Percentiles rank a stretch among this genome's conserved stretches.
phyloP scores from a whole-genome alignment of 495 filamentous ascomycete species.

The Penicillium crystallinum region DNA sequence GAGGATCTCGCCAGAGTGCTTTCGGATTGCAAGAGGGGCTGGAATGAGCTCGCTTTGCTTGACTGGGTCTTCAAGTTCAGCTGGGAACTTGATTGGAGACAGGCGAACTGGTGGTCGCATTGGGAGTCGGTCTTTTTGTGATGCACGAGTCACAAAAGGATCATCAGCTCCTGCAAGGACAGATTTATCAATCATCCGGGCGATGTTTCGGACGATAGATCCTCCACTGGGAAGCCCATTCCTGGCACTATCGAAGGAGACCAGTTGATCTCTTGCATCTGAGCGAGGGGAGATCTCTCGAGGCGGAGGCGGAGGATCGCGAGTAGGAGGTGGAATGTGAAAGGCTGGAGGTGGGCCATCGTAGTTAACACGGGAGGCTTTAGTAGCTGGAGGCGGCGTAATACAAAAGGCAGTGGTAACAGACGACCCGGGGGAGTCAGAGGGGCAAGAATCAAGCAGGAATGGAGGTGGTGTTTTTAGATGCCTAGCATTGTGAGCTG shows the following conservation, averaged over 20 bases:
- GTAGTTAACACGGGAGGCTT: not conserved
- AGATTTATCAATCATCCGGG: conserved; percentile 5
- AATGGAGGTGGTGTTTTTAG: not conserved
- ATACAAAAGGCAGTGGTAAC: conserved; percentile 1
- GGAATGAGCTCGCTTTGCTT: not conserved
- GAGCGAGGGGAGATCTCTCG: not conserved
- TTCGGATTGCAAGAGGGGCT: not conserved
- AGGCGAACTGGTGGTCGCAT: not conserved
- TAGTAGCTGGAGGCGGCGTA: not conserved
- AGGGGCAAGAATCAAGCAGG: not conserved
- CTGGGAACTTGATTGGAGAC: not conserved
- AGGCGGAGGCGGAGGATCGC: not conserved
- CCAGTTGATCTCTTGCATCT: not conserved
- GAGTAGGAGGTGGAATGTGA: not conserved
- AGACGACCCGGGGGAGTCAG: not conserved
- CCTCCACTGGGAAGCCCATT: not conserved
- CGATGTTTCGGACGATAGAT: conserved; percentile 2
- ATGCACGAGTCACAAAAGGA: not conserved
- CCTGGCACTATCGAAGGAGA: not conserved
- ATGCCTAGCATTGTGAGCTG: not conserved
- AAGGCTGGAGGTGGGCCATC: not conserved
- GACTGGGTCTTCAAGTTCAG: not conserved
- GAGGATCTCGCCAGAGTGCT: not conserved
- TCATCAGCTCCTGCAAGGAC: not conserved
- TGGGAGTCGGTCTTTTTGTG: not conserved